Evolutionary conservation across 352 stramenopile genomes (phyloP).

Genomic region (Lagenidium sp.): DNA sequence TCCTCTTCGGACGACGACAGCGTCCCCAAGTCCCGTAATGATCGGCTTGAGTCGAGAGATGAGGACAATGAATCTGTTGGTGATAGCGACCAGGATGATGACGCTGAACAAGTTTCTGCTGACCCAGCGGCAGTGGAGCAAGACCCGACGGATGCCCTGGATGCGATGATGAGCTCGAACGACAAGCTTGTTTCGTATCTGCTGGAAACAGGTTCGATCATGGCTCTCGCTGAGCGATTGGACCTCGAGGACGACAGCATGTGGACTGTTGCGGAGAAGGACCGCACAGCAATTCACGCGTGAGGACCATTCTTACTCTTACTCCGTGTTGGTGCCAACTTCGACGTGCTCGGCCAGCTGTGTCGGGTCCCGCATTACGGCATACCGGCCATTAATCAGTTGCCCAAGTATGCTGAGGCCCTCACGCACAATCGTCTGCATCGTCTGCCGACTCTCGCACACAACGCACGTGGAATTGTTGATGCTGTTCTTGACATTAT

Average conservation of each 20-base stretch:
- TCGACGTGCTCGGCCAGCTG: too few species aligned
- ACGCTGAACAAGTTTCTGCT: constrained; percentile 23
- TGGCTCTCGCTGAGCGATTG: constrained; percentile 71
- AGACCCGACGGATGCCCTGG: constrained; percentile 30
- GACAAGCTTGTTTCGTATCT: constrained; percentile 82
- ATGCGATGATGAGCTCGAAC: constrained; percentile 80
- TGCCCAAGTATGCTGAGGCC: too few species aligned
- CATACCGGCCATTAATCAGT: too few species aligned
- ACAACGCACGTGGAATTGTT: too few species aligned
- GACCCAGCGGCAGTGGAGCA: constrained; percentile 17
- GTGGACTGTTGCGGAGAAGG: constrained; percentile 80
- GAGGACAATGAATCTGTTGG: constrained; percentile 43
- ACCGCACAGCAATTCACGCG: constrained; percentile 77
- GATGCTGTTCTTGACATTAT: too few species aligned
- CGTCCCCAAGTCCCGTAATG: constrained; percentile 13
- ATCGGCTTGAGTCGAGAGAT: constrained; percentile 17
- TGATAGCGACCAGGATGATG: constrained; percentile 23
- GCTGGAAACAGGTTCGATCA: constrained; percentile 79
- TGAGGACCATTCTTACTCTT: constrained; percentile 8
- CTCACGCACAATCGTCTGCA: too few species aligned
- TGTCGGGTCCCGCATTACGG: too few species aligned
- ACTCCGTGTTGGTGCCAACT: too few species aligned
- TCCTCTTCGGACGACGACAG: constrained; percentile 30
- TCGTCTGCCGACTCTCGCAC: too few species aligned
- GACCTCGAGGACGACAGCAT: constrained; percentile 79